Evolutionary conservation across 441 rosid genomes (phyloP), one percentile per base, ranked within the genome.

Genomic region (Raphanus hybrid): DNA sequence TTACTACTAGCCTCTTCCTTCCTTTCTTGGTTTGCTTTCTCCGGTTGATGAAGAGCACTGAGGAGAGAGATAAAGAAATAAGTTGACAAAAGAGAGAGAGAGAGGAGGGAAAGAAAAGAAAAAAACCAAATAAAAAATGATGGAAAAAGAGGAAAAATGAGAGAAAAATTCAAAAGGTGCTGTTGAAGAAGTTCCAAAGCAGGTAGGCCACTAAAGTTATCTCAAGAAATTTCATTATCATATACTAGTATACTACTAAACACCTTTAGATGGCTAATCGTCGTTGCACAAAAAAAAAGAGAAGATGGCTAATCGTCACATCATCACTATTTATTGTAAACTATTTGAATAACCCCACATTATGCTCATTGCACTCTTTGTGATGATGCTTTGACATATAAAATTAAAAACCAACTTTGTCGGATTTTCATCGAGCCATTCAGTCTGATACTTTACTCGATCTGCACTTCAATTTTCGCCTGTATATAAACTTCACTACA

Each of bases 371-470:
- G 52, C 59, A 55, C 66, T 39, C 69, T 55, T 16, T 8, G 43
- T 8, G 74, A 76, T 62, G 64, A 69, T 66, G 10, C 6, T 63
- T 64, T 77, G 67, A 77, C 75, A 77, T 29, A 65, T 71, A 77
- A 32, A 58, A 32, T 3, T 0, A 35, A 20, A 35, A 12, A 66
- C 81, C 57, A 77, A 64, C 72, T 71, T 65, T 58, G 71, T 70
- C 3, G 72, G 54, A 65, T 65, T 70, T 45, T 71, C 67, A 71
- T 59, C 80, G 71, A 37, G 45, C 71, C 70, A 70, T 76, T 54
- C 64, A 59, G 41, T 12, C 87, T 92, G 98, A 83, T 91, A 91
- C 83, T 85, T 92, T n/a, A 75, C 89, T 87, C 61, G 87, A 92
- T 67, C 99, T 95, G 92, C 73, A 83, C 67, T 71, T 76, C 70